Percentiles rank a stretch among this genome's conserved stretches.
Conservation (phyloP, 305 asterid genomes). For the Solanum hybrid region DNA sequence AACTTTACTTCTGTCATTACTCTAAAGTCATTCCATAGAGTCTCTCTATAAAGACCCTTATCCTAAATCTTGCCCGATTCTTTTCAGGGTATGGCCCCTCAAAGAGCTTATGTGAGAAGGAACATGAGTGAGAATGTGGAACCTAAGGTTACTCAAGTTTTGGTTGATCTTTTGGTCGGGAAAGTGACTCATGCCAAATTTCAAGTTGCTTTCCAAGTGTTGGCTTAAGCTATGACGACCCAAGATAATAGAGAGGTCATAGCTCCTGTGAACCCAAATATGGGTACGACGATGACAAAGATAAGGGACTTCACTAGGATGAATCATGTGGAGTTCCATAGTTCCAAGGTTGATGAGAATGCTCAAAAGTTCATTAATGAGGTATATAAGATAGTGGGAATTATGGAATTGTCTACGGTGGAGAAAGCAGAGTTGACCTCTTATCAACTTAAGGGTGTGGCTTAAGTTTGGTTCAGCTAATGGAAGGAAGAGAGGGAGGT, state of each 20-base stretch:
- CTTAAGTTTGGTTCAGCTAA: not conserved
- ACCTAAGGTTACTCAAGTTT: not conserved
- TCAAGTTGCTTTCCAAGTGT: not conserved
- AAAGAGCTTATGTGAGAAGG: not conserved
- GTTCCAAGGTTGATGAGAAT: not conserved
- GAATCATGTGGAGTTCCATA: not conserved
- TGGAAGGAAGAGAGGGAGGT: not conserved
- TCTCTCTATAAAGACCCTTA: not conserved
- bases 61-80: not conserved
- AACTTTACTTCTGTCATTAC: not conserved
- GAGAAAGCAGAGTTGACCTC: not conserved
- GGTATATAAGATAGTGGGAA: not conserved
- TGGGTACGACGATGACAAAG: not conserved
- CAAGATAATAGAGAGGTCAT: not conserved
- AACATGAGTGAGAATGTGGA: not conserved
- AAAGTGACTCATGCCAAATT: not conserved
- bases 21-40: not conserved
- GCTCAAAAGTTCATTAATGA: not conserved
- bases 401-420: not conserved
- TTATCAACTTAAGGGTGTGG: not conserved
- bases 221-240: not conserved
- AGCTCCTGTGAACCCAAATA: not conserved
- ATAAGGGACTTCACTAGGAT: not conserved
- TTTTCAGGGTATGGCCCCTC: not conserved
- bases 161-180: not conserved